Base-by-base conservation (phyloP, 2,329 filamentous ascomycete species). In the Sporothrix brunneoviolacea region DNA sequence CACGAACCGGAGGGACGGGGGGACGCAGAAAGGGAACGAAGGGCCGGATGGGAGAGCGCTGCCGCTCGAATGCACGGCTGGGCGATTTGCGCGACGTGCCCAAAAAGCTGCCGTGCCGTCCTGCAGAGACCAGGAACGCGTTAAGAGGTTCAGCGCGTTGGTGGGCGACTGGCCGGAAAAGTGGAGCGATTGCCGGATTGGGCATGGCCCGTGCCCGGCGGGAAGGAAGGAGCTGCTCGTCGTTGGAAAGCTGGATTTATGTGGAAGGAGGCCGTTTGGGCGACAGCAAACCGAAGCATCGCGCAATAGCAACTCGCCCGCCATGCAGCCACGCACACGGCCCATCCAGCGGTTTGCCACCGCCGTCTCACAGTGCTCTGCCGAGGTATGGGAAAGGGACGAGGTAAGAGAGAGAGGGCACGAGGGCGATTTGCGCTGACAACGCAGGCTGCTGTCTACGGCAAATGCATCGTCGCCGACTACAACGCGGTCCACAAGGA, bases 401-500 rank as follows among this genome's bases (percentile, higher is more conserved):
- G 21, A n/a, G 24, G 16, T 18, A 19, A 4, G 24, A 16, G 21
- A 16, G 21, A 8, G 19, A 8, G 27, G 13, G n/a, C 16, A 46
- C 8, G n/a, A 32, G 15, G 8, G 15, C 2, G 27, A 10, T 13
- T 9, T 18, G 16, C 40, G 13, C 19, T 44, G 22, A 43, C 47
- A 49, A 15, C 53, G 13, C 51, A 97, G 91, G 86, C 88, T 47
- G 76, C 88, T 3, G 74, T 80, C 12, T 98, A 97, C 63, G 93
- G 91, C 58, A 91, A 90, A 73, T 98, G 93, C 65, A 83, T 98
- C 57, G 79, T 91, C 45, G 80, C 82, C 35, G 91, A 97, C 64
- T 97, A 95, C 69, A 91, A 91, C 63, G 81, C 89, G 4, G 81
- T 95, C 3, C 80, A 90, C 60, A 95, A 95, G 64, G 88, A 96